These are phyloP conservation scores for Endocladia muricata DNA, from an alignment of 31 red algal species.

Conservation along the genomic window DNA sequence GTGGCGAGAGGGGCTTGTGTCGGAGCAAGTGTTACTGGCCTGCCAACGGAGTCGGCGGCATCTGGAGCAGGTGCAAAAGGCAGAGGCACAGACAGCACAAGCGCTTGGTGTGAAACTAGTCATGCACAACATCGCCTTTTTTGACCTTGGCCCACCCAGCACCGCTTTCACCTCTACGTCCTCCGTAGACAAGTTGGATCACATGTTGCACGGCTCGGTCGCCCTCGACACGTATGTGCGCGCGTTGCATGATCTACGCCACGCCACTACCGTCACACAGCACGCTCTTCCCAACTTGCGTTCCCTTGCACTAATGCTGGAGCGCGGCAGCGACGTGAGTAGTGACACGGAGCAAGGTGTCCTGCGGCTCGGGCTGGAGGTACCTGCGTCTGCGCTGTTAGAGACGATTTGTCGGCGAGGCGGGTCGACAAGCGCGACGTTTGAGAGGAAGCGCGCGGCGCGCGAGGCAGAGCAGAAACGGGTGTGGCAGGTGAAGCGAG, in stretches of 20 bases:
- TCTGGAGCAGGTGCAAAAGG: neutral
- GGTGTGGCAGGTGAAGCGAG: constrained; percentile 9
- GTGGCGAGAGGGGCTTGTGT: constrained; percentile 27
- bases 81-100: constrained; percentile 15
- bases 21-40: constrained; percentile 21
- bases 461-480: constrained; percentile 23
- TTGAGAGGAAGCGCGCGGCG: neutral
- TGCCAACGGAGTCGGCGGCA: neutral
- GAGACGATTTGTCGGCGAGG: neutral
- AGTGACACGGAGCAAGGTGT: constrained; percentile 25
- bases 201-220: neutral
- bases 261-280: no score
- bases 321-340: constrained; percentile 15
- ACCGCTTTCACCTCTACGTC: neutral
- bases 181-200: neutral
- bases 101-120: constrained; percentile 32
- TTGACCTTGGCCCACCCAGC: neutral
- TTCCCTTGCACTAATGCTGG: constrained; percentile 38
- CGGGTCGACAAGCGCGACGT: neutral
- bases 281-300: neutral
- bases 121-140: constrained; percentile 36
- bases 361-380: constrained; percentile 15
- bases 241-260: no score
- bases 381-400: neutral
- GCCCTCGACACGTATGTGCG: neutral